Evolutionary conservation across 169 alveolate species (phyloP).

Genomic region (Eimeria praecox): DNA sequence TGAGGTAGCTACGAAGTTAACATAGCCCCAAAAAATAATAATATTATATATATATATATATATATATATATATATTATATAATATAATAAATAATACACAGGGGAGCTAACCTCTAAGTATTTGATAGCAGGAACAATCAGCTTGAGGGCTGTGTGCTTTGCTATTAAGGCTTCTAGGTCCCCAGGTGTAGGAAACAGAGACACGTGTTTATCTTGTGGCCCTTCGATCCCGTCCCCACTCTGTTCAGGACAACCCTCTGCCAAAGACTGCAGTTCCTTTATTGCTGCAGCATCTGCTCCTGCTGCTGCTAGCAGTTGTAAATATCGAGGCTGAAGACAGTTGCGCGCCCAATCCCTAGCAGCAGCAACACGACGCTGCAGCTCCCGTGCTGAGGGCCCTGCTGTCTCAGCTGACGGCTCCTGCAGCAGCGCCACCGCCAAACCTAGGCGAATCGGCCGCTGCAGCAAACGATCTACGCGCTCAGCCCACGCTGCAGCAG

Average conservation of each 20-base stretch:
- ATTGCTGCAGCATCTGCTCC: constrained; percentile 73
- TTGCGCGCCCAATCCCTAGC: constrained; percentile 69
- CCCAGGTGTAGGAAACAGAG: constrained; percentile 34
- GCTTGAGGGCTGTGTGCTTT: constrained; percentile 54
- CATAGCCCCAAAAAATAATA: too few species aligned
- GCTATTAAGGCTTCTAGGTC: constrained; percentile 64
- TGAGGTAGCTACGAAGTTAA: too few species aligned
- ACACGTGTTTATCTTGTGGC: not conserved
- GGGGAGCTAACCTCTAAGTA: constrained; percentile 14
- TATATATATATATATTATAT: too few species aligned
- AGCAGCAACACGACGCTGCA: constrained; percentile 72
- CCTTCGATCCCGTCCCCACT: not conserved
- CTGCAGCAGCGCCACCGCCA: constrained; percentile 76
- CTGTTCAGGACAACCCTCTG: not conserved
- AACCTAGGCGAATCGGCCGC: constrained; percentile 79
- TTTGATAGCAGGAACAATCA: constrained; percentile 55
- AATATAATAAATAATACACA: too few species aligned
- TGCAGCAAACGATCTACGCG: constrained; percentile 79
- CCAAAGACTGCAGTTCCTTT: constrained; percentile 37
- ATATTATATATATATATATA: too few species aligned
- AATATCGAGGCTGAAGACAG: constrained; percentile 70
- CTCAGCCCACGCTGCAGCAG: constrained; percentile 82
- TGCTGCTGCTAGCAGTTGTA: constrained; percentile 64
- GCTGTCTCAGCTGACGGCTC: constrained; percentile 75
- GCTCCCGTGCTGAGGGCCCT: constrained; percentile 79